Percentiles rank a stretch among this genome's conserved stretches.
These are phyloP conservation scores for Beauveria rudraprayagi DNA, from an alignment of 2,329 filamentous ascomycete genomes.

Conservation along the genomic window DNA sequence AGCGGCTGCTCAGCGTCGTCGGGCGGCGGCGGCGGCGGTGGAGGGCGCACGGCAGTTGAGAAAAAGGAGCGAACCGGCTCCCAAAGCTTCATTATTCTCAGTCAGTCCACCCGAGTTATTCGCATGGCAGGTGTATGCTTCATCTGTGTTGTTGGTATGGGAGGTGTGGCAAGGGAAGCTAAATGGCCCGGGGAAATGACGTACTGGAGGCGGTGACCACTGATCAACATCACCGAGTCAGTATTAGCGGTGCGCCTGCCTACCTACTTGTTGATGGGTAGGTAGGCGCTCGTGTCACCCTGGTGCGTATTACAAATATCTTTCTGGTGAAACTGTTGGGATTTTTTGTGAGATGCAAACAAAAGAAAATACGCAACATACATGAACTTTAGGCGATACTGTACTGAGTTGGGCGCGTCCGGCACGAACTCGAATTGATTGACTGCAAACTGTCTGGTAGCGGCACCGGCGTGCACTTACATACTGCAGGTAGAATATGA, in stretches of 20 bases:
- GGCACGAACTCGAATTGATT: too few species aligned
- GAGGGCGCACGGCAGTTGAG: background rate
- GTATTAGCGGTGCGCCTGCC: background rate
- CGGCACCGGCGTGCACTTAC: too few species aligned
- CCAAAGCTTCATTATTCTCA: background rate
- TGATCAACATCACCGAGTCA: background rate
- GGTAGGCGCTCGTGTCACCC: too few species aligned
- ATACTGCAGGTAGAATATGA: too few species aligned
- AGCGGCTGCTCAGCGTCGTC: slow-evolving; percentile 44
- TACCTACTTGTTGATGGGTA: too few species aligned
- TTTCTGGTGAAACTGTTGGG: too few species aligned
- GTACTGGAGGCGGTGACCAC: background rate
- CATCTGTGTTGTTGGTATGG: background rate
- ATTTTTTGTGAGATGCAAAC: too few species aligned
- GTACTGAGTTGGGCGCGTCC: too few species aligned
- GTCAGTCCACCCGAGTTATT: background rate
- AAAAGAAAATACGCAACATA: too few species aligned
- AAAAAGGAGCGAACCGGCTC: background rate
- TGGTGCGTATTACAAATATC: too few species aligned
- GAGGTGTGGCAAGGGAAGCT: background rate
- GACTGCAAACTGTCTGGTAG: too few species aligned
- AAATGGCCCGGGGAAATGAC: background rate
- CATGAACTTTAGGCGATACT: too few species aligned
- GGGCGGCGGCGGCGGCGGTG: background rate
- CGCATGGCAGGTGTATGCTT: background rate